Evolutionary conservation across 495 filamentous ascomycete species (phyloP), one percentile per base, ranked within the genome.

Genomic region (Paragyromitra xinjiangensis): DNA sequence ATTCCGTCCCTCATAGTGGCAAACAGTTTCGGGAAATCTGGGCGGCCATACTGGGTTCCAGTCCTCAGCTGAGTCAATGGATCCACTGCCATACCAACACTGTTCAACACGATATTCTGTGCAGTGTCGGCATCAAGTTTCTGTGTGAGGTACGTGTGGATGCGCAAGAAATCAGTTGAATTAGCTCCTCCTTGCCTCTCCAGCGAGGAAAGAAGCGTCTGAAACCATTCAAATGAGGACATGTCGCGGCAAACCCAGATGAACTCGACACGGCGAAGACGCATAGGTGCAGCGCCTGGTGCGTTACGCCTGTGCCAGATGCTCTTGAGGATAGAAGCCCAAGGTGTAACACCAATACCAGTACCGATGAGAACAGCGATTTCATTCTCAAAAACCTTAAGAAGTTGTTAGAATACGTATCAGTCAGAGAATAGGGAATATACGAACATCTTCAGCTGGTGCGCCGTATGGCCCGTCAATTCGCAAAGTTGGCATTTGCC

Each of bases 241-340:
- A 94, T 98, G 81, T 99, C 95, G 83, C 92, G 96, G 88, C 96
- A 98, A 69, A 98, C 91, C 95, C 95, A 99, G 86, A 98, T 97
- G 84, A 99, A 98, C 83, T 99, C 95, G 19, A 99, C 94, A 83
- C 95, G 91, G 65, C 94, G 91, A 51, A 99, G 89, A 82, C 96
- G 92, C 40, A 89, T 90, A 0, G 93, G 91, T 84, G 97, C 93
- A 14, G 93, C 93, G 40, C 89, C 88, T 1, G 80, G 75, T 1
- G 78, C 59, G 69, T 93, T 90, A 48, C 95, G 93, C 74, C 95
- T 87, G 81, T 99, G 94, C 92, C 93, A 99, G 86, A 99, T 98
- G 83, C 97, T 97, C 86, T 99, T 99, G 56, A 99, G 87, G 78
- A 98, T 98, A 12, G 92, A 90, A 6, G 95, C 95, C 94, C 95